Evolutionary conservation across 768 basidiomycete species (phyloP).

Genomic region (Boletales sp.): DNA sequence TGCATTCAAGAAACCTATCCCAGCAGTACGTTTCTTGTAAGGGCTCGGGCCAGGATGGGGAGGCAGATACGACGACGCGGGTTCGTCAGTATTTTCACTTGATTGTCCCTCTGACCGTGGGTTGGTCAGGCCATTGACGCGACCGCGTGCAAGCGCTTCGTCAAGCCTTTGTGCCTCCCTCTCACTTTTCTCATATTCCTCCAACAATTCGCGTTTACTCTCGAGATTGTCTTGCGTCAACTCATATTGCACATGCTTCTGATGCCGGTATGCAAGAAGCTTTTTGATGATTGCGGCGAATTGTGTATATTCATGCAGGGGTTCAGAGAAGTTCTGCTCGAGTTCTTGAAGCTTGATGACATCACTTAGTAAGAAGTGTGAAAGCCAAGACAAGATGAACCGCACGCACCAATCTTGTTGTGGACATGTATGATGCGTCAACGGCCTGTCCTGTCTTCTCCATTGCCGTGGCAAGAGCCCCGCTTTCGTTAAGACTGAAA

Average conservation of each 20-base stretch:
- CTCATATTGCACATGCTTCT: constrained; percentile 97
- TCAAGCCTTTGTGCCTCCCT: constrained; percentile 85
- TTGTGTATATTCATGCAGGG: constrained; percentile 92
- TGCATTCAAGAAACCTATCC: constrained; percentile 86
- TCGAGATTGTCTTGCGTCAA: constrained; percentile 93
- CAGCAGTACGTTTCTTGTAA: constrained; percentile 58
- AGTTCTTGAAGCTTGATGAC: constrained; percentile 77
- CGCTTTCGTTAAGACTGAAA: constrained; percentile 84
- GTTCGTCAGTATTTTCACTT: constrained; percentile 36
- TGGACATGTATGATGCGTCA: constrained; percentile 91
- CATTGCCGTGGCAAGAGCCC: constrained; percentile 71
- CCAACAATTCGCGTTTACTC: constrained; percentile 76
- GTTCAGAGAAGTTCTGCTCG: constrained; percentile 94
- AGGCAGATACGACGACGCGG: constrained; percentile 54
- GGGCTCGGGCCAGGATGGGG: constrained; percentile 81
- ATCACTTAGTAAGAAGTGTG: constrained; percentile 7
- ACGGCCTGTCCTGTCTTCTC: constrained; percentile 98
- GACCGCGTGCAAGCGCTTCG: constrained; percentile 72
- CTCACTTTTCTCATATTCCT: constrained; percentile 91
- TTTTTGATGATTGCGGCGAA: constrained; percentile 95
- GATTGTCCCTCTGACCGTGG: constrained; percentile 30
- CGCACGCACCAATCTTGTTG: constrained; percentile 72
- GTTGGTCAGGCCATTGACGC: constrained; percentile 27
- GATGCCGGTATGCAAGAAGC: constrained; percentile 90
- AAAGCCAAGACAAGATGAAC: constrained; percentile 1